Evolutionary conservation across 2,329 filamentous ascomycete genomes (phyloP).

Genomic region (Cadophora gregata): DNA sequence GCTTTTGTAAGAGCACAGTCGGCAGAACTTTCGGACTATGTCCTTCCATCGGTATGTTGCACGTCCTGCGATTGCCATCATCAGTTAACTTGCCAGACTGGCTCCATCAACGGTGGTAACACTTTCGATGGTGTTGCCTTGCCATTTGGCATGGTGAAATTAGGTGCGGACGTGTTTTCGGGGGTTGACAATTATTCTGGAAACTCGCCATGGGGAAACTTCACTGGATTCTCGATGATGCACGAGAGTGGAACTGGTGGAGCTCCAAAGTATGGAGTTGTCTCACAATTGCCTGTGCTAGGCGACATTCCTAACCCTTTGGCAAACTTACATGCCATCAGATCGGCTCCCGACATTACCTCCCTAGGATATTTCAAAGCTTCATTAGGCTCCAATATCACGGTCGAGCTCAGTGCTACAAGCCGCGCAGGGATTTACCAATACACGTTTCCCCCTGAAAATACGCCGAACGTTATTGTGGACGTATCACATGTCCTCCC

Average conservation of each 20-base stretch:
- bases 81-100: conserved; percentile 11
- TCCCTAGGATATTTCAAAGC: conserved; percentile 65
- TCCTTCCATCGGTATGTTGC: not conserved
- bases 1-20: not conserved
- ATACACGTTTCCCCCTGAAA: conserved; percentile 59
- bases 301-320: not conserved
- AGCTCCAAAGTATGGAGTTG: conserved; percentile 71
- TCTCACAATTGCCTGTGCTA: conserved; percentile 62
- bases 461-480: conserved; percentile 54
- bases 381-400: conserved; percentile 59
- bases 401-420: conserved; percentile 62
- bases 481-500: conserved; percentile 70
- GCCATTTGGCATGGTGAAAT: conserved; percentile 35
- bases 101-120: conserved; percentile 31
- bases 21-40: not conserved
- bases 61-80: not conserved
- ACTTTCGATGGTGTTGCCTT: conserved; percentile 32
- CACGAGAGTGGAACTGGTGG: conserved; percentile 65
- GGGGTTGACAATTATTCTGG: conserved; percentile 56
- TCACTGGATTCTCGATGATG: conserved; percentile 67
- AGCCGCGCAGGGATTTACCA: conserved; percentile 62
- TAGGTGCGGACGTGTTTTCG: conserved; percentile 32
- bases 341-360: not conserved
- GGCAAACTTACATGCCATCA: not conserved
- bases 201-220: conserved; percentile 54